phyloP scores from a whole-genome alignment of 176 grass and related monocot species.

The Thalia dealbata region DNA sequence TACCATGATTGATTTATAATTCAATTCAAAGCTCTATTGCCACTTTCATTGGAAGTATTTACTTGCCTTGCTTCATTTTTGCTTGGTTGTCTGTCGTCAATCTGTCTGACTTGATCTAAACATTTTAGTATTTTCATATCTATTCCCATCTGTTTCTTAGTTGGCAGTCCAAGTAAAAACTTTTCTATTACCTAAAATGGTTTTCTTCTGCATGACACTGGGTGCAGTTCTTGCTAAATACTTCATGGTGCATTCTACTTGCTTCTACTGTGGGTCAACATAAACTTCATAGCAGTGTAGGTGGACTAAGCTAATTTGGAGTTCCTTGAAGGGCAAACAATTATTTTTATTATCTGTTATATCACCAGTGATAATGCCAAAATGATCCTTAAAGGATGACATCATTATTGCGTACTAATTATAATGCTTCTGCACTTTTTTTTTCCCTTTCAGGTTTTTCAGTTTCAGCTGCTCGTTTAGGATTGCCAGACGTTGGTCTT shows the following conservation, averaged over 20 bases:
- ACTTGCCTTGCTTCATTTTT: not conserved
- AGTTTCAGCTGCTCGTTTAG: constrained; percentile 73
- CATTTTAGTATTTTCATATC: not conserved
- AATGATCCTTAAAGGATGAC: not conserved
- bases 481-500: constrained; percentile 90
- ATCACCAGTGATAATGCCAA: not conserved
- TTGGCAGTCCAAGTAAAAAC: not conserved
- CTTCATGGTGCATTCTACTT: not conserved
- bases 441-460: constrained; percentile 53
- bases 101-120: not conserved
- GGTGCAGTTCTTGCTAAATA: not conserved
- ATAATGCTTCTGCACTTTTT: not conserved
- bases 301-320: not conserved
- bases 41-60: no score
- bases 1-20: no score
- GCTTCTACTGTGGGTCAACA: not conserved
- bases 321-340: not conserved
- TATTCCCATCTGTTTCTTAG: not conserved
- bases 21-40: no score
- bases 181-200: not conserved
- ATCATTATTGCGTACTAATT: not conserved
- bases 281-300: not conserved
- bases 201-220: not conserved
- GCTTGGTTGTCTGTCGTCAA: not conserved
- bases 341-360: not conserved